Evolutionary conservation across 2,329 filamentous ascomycete genomes (phyloP), one percentile per base, ranked within the genome.

Genomic region (Colletotrichum eleusines): DNA sequence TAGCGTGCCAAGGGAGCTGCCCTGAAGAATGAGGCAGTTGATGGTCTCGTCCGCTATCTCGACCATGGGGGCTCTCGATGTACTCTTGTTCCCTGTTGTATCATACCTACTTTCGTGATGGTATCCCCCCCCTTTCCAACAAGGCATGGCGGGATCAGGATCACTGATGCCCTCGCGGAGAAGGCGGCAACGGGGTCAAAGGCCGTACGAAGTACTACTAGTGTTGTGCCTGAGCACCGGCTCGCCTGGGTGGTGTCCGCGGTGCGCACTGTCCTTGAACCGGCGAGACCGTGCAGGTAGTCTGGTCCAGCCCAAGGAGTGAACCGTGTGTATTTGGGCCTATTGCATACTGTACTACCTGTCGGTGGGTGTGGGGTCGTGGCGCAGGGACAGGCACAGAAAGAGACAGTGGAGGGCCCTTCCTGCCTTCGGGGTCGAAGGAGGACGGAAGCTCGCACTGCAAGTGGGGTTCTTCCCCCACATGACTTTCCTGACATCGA

Each of bases 301-400:
- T 35, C 44, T 31, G 42, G 35, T 38, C 5, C 23, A n/a, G 23
- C 40, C 62, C 40, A 35, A 42, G 18, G 9, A 6, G 8, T 53
- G 28, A 44, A 48, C 64, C 64, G 64, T 63, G 63, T 46, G 2
- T 2, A 9, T 23, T 16, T n/a, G 8, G 51, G 50, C 33, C 14
- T 16, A 58, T 62, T n/a, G 26, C 44, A 53, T 51, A 71, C 64
- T 68, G 67, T 70, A 40, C 51, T 18, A 35, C 26, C 42, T 38
- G n/a, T 26, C 23, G 44, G 18, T 51, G 48, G 35, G 33, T 53
- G 58, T 53, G 58, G 57, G 33, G 42, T 18, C 50, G 11, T 14
- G 40, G 23, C 63, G 31, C 54, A 53, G 63, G 42, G 63, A 55
- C 65, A 68, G 59, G 58, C 58, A 48, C 12, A 33, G 59, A 55